phyloP scores from a whole-genome alignment of 2,329 filamentous ascomycete species.

The Colletotrichum costaricense region DNA sequence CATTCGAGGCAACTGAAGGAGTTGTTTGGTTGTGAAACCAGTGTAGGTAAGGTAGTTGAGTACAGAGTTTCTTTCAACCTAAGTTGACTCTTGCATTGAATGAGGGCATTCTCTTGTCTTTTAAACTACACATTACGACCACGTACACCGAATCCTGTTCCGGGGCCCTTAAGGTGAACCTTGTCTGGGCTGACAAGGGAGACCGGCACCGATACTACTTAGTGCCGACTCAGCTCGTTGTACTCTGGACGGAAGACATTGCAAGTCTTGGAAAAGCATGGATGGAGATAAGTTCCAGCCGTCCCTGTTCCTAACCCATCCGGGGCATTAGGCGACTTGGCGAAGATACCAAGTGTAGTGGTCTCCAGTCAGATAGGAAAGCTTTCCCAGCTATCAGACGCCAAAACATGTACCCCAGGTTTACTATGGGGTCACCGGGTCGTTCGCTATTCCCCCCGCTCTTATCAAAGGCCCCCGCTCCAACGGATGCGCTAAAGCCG shows the following conservation, averaged over 20 bases:
- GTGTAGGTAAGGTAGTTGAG: background rate
- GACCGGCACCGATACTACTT: background rate
- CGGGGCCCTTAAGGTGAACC: background rate
- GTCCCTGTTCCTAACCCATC: background rate
- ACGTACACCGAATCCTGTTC: background rate
- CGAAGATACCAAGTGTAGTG: background rate
- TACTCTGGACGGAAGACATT: background rate
- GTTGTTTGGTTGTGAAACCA: background rate
- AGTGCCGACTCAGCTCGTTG: background rate
- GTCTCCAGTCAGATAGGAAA: constrained; percentile 11
- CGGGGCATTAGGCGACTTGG: background rate
- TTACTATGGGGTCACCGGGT: constrained; percentile 5
- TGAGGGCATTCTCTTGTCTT: background rate
- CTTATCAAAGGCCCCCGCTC: background rate
- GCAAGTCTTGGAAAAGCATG: background rate
- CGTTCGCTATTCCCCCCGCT: background rate
- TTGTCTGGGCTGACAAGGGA: background rate
- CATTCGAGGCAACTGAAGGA: background rate
- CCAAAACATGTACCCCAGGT: constrained; percentile 13
- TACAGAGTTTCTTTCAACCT: background rate
- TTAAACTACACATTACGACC: background rate
- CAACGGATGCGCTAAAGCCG: background rate
- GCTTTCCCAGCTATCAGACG: constrained; percentile 15
- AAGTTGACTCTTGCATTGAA: background rate
- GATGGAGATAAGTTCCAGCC: background rate